Evolutionary conservation across 345 rosid genomes (phyloP), one percentile per base, ranked within the genome.

Genomic region (Draba incana): DNA sequence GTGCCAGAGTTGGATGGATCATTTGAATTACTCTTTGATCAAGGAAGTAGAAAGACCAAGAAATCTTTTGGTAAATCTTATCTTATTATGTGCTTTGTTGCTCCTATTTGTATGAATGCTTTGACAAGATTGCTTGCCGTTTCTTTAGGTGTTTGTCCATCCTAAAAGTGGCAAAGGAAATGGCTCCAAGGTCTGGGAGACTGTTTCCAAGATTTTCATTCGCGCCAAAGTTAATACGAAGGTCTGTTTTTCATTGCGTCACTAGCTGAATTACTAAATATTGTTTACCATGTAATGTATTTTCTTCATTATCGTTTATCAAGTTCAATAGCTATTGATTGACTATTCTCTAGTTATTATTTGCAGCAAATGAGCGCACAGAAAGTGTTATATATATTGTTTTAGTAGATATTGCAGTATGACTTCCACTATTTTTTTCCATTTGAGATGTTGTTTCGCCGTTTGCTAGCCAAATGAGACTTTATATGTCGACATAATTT

Each of bases 121-220:
- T 48, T 47, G 66, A 64, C 62, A 68, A 54, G 62, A 35, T 62
- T 61, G 23, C 25, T 67, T 75, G 66, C 46, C 55, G 64, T 55
- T 68, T 71, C 48, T 58, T 53, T 74, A 93, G 98, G 86, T 93
- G 59, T 87, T 93, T 16, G 79, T 93, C 60, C 81, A 93, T 83
- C 98, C 98, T 14, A 72, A 57, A 85, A 93, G 97, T 68, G 98
- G 98, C 69, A 93, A 90, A 75, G 86, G 78, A 52, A 84, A 74
- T 79, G 97, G 96, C 54, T 25, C 69, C 62, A 80, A 54, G 66
- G 83, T 80, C 30, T 93, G 97, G 98, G 96, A 86, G 74, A 80
- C 79, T 33, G 92, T 93, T 64, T 85, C 94, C 78, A 87, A 92
- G 54, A 76, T 93, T 53, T 93, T 93, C 69, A 53, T 70, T 7